Conservation (phyloP, 108 stramenopile genomes). For the Skeletonema menzelii region DNA sequence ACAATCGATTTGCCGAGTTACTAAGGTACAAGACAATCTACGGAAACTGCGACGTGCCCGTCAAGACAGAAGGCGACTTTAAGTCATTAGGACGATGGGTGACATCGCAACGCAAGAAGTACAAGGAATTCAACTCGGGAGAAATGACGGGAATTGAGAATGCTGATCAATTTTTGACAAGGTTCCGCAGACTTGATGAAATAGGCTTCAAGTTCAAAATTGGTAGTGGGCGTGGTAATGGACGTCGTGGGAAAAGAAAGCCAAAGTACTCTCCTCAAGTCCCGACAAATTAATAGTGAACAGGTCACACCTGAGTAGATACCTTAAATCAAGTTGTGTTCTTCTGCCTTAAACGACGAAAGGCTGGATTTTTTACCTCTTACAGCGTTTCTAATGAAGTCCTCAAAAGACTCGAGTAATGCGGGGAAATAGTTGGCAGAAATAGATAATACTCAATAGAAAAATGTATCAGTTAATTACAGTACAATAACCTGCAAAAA, state of each 20-base stretch:
- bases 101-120: constrained; percentile 19
- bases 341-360: no score
- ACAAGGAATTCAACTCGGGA: constrained; percentile 5
- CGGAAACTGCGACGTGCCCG: constrained; percentile 25
- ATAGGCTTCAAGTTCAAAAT: constrained; percentile 6
- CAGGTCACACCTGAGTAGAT: background rate
- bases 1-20: constrained; percentile 9
- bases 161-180: background rate
- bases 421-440: no score
- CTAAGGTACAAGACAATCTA: constrained; percentile 1
- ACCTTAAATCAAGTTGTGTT: no score
- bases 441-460: no score
- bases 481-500: no score
- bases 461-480: no score
- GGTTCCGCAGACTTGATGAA: constrained; percentile 1
- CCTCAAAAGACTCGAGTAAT: no score
- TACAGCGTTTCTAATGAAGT: no score
- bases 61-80: constrained; percentile 9
- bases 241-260: background rate
- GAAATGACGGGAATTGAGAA: background rate
- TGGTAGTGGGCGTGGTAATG: background rate
- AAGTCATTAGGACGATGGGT: constrained; percentile 25
- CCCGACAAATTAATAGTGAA: background rate
- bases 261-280: background rate
- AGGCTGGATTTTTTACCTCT: background rate